A percentile compares a stretch with the other conserved stretches of the same genome.
These are phyloP conservation scores for Hypomyces perniciosus DNA, from an alignment of 2,329 filamentous ascomycete genomes.

Conservation along the genomic window DNA sequence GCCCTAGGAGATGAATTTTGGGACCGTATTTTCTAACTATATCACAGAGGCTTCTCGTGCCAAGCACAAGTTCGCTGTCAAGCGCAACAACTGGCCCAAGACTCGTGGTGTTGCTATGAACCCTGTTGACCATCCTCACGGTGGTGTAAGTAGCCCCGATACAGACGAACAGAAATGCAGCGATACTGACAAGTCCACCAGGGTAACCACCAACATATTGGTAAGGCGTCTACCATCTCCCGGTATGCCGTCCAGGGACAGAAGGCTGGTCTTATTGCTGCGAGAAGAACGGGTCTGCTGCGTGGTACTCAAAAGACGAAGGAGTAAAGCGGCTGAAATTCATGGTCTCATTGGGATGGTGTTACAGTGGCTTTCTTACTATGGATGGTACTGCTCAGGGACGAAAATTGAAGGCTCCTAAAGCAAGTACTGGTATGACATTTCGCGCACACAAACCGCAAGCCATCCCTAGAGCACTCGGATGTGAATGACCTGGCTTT, in stretches of 20 bases:
- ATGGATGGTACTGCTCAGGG: slow-evolving; percentile 45
- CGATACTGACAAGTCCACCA: slow-evolving; percentile 41
- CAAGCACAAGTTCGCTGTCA: slow-evolving; percentile 99
- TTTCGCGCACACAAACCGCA: slow-evolving; percentile 38
- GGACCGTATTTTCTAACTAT: slow-evolving; percentile 33
- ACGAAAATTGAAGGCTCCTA: slow-evolving; percentile 43
- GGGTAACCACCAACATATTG: slow-evolving; percentile 99
- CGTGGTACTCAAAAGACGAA: slow-evolving; percentile 99
- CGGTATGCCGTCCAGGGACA: slow-evolving; percentile 97
- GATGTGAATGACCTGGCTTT: slow-evolving; percentile 10
- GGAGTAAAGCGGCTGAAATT: slow-evolving; percentile 63
- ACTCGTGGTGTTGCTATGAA: slow-evolving; percentile 99
- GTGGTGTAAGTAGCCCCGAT: slow-evolving; percentile 58
- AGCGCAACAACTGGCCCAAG: slow-evolving; percentile 99
- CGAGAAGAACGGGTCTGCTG: slow-evolving; percentile 98
- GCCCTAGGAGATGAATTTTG: neutral
- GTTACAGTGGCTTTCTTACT: slow-evolving; percentile 58
- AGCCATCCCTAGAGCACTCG: slow-evolving; percentile 5
- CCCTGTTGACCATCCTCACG: slow-evolving; percentile 98
- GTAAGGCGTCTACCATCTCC: slow-evolving; percentile 99
- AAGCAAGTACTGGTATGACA: slow-evolving; percentile 44
- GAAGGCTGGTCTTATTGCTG: slow-evolving; percentile 99
- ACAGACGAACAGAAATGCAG: slow-evolving; percentile 1
- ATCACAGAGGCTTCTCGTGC: slow-evolving; percentile 88
- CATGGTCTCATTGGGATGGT: slow-evolving; percentile 57